A percentile compares a stretch with the other conserved stretches of the same genome.
These are phyloP conservation scores for Leccinum uliginosum DNA, from an alignment of 768 basidiomycete species.

Conservation along the genomic window DNA sequence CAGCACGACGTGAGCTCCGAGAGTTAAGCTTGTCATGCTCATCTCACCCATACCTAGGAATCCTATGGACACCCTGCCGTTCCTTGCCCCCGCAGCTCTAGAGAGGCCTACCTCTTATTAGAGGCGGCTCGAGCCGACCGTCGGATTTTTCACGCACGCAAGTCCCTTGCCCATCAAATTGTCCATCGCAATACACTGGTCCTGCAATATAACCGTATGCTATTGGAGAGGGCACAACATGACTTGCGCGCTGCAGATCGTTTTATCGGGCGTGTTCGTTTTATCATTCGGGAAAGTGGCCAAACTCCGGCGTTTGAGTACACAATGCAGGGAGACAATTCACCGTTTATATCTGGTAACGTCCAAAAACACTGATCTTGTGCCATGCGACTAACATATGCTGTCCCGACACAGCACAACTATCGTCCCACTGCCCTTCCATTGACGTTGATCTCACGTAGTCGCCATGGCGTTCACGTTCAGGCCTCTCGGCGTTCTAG, in stretches of 20 bases:
- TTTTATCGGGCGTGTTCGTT: background rate
- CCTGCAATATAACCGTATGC: background rate
- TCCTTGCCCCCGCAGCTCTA: background rate
- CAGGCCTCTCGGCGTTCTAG: too few relatives aligned
- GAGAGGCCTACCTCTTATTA: background rate
- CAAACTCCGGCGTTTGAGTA: background rate
- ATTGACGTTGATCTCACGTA: too few relatives aligned
- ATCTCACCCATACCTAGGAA: too few relatives aligned
- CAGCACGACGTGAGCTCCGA: too few relatives aligned
- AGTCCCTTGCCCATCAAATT: background rate
- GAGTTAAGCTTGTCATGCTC: too few relatives aligned
- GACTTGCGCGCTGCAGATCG: background rate
- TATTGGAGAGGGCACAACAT: background rate
- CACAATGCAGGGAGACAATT: background rate
- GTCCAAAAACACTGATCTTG: too few relatives aligned
- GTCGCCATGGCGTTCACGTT: too few relatives aligned
- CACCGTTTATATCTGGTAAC: background rate
- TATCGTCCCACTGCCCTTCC: too few relatives aligned
- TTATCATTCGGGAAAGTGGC: background rate
- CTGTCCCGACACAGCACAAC: too few relatives aligned
- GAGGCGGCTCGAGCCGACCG: background rate
- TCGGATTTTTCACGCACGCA: background rate
- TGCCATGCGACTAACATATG: too few relatives aligned
- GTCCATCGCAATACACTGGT: background rate
- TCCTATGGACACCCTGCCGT: background rate